These are phyloP conservation scores for Fusarium coffeatum DNA, from an alignment of 2,329 filamentous ascomycete species.

Conservation along the genomic window DNA sequence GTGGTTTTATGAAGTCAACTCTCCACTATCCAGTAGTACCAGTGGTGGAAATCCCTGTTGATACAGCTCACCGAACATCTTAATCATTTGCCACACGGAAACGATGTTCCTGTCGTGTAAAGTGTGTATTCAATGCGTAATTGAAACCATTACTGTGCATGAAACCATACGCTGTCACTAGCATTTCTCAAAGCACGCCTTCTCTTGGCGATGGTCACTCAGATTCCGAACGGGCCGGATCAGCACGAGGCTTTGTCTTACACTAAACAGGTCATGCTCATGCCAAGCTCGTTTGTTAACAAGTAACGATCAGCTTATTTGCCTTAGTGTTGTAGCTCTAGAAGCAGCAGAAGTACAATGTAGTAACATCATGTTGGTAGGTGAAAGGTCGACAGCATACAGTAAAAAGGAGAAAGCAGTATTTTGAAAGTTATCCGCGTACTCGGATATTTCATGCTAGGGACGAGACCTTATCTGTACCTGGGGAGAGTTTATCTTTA, in stretches of 20 bases:
- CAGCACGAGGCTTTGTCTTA: neutral
- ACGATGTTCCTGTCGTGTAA: no score
- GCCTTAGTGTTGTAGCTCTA: no score
- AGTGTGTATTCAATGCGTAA: neutral
- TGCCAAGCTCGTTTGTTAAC: neutral
- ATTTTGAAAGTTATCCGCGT: neutral
- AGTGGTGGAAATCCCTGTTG: no score
- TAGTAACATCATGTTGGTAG: no score
- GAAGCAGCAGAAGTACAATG: no score
- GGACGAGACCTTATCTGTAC: neutral
- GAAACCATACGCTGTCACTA: neutral
- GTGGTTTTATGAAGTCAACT: no score
- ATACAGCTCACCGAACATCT: no score
- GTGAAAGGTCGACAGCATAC: no score
- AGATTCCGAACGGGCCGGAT: slow-evolving; percentile 20
- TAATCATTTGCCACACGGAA: neutral
- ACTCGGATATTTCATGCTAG: neutral
- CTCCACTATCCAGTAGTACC: no score
- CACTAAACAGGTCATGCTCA: neutral
- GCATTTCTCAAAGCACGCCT: neutral
- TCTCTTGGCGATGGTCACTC: neutral
- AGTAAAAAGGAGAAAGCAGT: no score
- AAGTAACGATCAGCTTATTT: neutral
- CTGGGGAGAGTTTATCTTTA: neutral
- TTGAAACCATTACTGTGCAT: neutral